phyloP scores from a whole-genome alignment of 371 early-diverging fungal genomes.

The Choanephora cucurbitarum region DNA sequence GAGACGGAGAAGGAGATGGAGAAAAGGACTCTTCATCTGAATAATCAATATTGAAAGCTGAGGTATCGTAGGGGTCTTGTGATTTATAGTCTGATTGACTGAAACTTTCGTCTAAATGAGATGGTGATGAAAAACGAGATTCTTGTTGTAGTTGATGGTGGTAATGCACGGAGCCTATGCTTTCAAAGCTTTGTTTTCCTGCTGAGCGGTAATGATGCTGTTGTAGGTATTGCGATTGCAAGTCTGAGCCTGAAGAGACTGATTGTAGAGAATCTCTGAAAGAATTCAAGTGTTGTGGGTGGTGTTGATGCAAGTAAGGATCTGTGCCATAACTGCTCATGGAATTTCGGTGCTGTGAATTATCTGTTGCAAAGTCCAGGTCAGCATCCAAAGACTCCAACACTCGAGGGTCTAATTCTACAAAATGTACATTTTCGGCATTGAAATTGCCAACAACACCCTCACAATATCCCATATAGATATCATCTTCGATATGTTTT shows the following conservation, averaged over 20 bases:
- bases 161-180: slow-evolving; percentile 19
- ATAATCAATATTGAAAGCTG: slow-evolving; percentile 47
- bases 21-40: slow-evolving; percentile 34
- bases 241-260: slow-evolving; percentile 31
- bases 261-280: slow-evolving; percentile 24
- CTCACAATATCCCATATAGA: slow-evolving; percentile 59
- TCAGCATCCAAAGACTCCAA: slow-evolving; percentile 49
- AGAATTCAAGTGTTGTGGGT: slow-evolving; percentile 7
- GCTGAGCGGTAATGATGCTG: slow-evolving; percentile 19
- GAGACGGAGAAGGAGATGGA: neutral
- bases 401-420: slow-evolving; percentile 54
- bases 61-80: slow-evolving; percentile 29
- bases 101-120: slow-evolving; percentile 5
- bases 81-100: neutral
- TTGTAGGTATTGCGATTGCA: slow-evolving; percentile 11
- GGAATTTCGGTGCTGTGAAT: slow-evolving; percentile 23
- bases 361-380: slow-evolving; percentile 31
- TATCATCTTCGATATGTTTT: slow-evolving; percentile 47
- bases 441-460: slow-evolving; percentile 60
- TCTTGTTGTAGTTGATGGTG: slow-evolving; percentile 15
- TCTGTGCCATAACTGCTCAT: slow-evolving; percentile 24
- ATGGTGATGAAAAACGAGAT: slow-evolving; percentile 2
- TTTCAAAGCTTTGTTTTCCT: slow-evolving; percentile 37
- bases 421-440: slow-evolving; percentile 61
- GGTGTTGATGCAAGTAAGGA: slow-evolving; percentile 1